Evolutionary conservation across 75 land plant genomes (phyloP).

Genomic region (Pinus tabuliformis): DNA sequence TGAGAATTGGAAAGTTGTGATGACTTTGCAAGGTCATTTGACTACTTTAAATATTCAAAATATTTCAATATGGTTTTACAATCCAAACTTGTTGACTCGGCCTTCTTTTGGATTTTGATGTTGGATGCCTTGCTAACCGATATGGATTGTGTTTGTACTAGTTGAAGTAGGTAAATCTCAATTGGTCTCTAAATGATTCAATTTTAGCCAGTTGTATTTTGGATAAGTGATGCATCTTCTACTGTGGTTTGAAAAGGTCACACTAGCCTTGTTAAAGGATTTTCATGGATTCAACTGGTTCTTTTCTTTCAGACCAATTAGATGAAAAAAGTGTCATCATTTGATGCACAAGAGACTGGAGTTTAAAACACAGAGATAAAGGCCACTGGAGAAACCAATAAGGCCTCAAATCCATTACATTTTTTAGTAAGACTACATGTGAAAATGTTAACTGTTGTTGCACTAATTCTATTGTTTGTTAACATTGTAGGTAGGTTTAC

Average conservation of each 20-base stretch:
- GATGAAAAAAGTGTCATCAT: slow-evolving; percentile 96
- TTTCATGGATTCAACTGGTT: slow-evolving; percentile 96
- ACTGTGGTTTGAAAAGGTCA: slow-evolving; percentile 83
- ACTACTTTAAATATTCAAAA: not conserved
- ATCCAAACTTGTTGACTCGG: not conserved
- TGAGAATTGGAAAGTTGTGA: slow-evolving; percentile 92
- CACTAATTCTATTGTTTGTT: not conserved
- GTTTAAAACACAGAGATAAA: slow-evolving; percentile 71
- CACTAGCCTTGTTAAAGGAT: slow-evolving; percentile 91
- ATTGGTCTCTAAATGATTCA: slow-evolving; percentile 96
- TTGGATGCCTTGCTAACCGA: slow-evolving; percentile 3
- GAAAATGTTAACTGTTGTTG: not conserved
- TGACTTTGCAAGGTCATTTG: slow-evolving; percentile 84
- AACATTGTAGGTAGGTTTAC: slow-evolving; percentile 84
- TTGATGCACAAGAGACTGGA: slow-evolving; percentile 97
- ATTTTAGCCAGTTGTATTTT: slow-evolving; percentile 88
- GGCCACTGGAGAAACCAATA: slow-evolving; percentile 95
- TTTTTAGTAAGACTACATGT: slow-evolving; percentile 12
- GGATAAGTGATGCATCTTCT: slow-evolving; percentile 73
- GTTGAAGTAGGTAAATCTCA: slow-evolving; percentile 99
- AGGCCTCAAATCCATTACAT: slow-evolving; percentile 11
- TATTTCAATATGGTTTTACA: not conserved
- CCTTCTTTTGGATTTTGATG: not conserved
- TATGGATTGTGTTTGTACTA: slow-evolving; percentile 17
- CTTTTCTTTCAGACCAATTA: slow-evolving; percentile 91